A percentile compares a stretch with the other conserved stretches of the same genome.
Evolutionary conservation across 805 yeast species (phyloP).

Genomic region (Blastobotrys muscicola): DNA sequence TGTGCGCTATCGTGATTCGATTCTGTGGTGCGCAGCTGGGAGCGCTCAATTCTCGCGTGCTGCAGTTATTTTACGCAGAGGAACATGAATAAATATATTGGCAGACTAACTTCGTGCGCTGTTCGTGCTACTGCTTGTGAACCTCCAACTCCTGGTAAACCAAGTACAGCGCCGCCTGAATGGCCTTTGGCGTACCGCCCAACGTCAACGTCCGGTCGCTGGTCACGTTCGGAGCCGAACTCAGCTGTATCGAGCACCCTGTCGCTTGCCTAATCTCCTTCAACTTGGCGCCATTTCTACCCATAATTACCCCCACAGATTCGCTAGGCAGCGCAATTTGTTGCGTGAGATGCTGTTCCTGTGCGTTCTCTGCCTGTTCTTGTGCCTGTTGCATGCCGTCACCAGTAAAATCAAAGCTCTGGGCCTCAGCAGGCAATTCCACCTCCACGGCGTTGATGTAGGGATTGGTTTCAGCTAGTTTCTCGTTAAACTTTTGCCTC

Average conservation of each 20-base stretch:
- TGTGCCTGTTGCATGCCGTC: slow-evolving; percentile 10
- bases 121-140: slow-evolving; percentile 13
- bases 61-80: not conserved
- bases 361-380: slow-evolving; percentile 3
- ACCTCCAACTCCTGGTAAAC: slow-evolving; percentile 22
- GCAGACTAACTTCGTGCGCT: not conserved
- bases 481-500: slow-evolving; percentile 12
- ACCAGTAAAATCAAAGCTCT: not conserved
- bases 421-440: not conserved
- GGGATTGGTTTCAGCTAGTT: slow-evolving; percentile 7
- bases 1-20: not conserved
- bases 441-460: slow-evolving; percentile 6
- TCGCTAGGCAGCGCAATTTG: slow-evolving; percentile 68
- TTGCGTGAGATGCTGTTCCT: slow-evolving; percentile 35
- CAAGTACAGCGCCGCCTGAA: slow-evolving; percentile 22
- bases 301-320: slow-evolving; percentile 76
- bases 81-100: not conserved
- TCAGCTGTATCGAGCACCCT: slow-evolving; percentile 68
- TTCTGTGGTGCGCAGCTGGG: not conserved
- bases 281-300: slow-evolving; percentile 76
- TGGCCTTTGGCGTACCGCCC: slow-evolving; percentile 19
- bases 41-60: not conserved
- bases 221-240: slow-evolving; percentile 27
- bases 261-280: slow-evolving; percentile 66
- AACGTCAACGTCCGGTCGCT: slow-evolving; percentile 20